phyloP scores from a whole-genome alignment of 306 rosid genomes.

The Pyrus communis region DNA sequence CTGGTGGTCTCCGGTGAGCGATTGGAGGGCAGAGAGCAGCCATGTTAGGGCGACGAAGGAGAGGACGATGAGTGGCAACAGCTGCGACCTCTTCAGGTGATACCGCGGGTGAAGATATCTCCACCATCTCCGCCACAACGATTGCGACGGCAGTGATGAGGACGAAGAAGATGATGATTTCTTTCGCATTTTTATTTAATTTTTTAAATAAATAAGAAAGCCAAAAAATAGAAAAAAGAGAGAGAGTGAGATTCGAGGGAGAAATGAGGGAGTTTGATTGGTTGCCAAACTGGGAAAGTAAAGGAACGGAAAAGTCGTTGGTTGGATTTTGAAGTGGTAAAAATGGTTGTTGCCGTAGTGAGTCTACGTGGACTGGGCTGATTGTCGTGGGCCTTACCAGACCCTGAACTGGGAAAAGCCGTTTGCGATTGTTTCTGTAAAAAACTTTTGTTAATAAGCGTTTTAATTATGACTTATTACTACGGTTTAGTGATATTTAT shows the following conservation, averaged over 20 bases:
- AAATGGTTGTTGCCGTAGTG: not conserved
- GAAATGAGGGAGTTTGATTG: not conserved
- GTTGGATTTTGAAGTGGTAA: not conserved
- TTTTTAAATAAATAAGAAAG: not conserved
- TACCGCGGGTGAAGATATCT: conserved; percentile 35
- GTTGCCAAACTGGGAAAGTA: not conserved
- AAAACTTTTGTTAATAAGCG: too few relatives aligned
- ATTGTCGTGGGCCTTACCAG: not conserved
- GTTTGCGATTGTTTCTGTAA: too few relatives aligned
- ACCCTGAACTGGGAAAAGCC: too few relatives aligned
- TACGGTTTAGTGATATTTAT: too few relatives aligned
- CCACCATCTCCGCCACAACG: conserved; percentile 4
- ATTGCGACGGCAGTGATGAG: conserved; percentile 8
- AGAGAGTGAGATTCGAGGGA: not conserved
- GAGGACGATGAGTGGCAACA: conserved; percentile 23
- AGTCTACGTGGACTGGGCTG: not conserved
- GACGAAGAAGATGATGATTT: conserved; percentile 14
- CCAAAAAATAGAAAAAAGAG: not conserved
- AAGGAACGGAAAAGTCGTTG: not conserved
- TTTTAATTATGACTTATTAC: too few relatives aligned
- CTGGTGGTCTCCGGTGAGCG: conserved; percentile 20
- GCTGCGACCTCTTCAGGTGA: conserved; percentile 37
- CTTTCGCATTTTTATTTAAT: conserved; percentile 24
- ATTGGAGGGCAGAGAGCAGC: conserved; percentile 29
- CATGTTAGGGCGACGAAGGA: conserved; percentile 25